These are phyloP conservation scores for Neurospora hispaniola DNA, from an alignment of 495 filamentous ascomycete genomes.

Conservation along the genomic window DNA sequence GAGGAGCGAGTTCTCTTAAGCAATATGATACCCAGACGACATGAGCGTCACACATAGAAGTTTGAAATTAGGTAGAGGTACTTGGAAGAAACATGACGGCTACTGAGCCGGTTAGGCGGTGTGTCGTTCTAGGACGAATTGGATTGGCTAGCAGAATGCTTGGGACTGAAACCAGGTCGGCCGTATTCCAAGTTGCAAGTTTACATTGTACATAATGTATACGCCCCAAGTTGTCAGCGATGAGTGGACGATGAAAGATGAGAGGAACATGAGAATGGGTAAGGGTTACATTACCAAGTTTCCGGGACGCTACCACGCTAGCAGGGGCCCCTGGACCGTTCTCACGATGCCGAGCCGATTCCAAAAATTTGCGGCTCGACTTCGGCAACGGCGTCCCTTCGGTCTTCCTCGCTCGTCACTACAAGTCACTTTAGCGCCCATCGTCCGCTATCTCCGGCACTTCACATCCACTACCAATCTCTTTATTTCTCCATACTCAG, in stretches of 20 bases:
- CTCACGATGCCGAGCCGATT: not conserved
- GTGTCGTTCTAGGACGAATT: not conserved
- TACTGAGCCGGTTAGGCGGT: not conserved
- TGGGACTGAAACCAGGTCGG: not conserved
- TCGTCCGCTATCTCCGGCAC: not conserved
- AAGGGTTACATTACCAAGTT: slow-evolving; percentile 2
- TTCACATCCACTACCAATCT: not conserved
- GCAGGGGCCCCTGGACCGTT: slow-evolving; percentile 4
- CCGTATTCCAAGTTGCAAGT: not conserved
- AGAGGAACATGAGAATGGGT: not conserved
- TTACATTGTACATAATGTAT: not conserved
- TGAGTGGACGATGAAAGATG: not conserved
- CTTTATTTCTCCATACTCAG: not conserved
- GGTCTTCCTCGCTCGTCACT: not conserved
- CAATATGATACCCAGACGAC: slow-evolving; percentile 11
- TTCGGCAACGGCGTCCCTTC: not conserved
- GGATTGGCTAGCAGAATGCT: not conserved
- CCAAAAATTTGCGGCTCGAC: not conserved
- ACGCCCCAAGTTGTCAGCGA: not conserved
- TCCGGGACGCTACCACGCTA: slow-evolving; percentile 12
- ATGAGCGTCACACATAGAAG: not conserved
- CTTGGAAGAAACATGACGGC: not conserved
- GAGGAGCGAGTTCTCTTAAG: not conserved
- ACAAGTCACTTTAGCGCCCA: not conserved
- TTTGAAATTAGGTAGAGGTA: not conserved